Evolutionary conservation across 257 asterid species (phyloP).

Genomic region (Solanum appendiculatum): DNA sequence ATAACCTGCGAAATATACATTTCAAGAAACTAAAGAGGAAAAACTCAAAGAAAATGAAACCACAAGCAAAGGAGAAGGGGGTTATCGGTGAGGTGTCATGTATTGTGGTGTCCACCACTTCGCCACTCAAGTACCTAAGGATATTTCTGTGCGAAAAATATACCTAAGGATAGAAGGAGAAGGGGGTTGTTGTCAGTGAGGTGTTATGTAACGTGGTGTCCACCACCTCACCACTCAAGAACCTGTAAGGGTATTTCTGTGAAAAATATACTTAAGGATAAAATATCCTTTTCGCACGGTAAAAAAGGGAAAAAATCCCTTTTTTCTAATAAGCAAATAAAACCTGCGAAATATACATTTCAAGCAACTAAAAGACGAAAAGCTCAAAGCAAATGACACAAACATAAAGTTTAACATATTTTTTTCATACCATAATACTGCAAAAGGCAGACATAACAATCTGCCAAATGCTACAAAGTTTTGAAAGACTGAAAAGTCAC

Average conservation of each 20-base stretch:
- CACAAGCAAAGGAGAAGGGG: no score
- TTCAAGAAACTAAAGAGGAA: background rate
- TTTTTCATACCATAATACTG: background rate
- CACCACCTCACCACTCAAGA: no score
- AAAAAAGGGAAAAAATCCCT: background rate
- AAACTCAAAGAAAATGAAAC: background rate
- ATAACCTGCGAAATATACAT: background rate
- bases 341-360: background rate
- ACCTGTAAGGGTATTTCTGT: no score
- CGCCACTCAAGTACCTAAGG: no score
- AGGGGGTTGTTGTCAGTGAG: no score
- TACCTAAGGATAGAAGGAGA: no score
- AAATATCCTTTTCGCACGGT: background rate
- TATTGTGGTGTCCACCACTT: no score
- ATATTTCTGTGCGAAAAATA: no score
- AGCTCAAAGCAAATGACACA: background rate
- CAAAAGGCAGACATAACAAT: background rate
- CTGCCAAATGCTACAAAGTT: background rate
- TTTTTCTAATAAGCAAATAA: background rate
- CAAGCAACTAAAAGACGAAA: fast-evolving
- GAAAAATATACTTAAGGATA: no score
- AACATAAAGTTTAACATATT: no score
- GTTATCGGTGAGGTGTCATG: no score
- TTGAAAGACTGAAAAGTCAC: background rate
- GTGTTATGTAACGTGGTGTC: no score